These are phyloP conservation scores for Herpotrichia juniperi DNA, from an alignment of 2,329 filamentous ascomycete species.

Conservation along the genomic window DNA sequence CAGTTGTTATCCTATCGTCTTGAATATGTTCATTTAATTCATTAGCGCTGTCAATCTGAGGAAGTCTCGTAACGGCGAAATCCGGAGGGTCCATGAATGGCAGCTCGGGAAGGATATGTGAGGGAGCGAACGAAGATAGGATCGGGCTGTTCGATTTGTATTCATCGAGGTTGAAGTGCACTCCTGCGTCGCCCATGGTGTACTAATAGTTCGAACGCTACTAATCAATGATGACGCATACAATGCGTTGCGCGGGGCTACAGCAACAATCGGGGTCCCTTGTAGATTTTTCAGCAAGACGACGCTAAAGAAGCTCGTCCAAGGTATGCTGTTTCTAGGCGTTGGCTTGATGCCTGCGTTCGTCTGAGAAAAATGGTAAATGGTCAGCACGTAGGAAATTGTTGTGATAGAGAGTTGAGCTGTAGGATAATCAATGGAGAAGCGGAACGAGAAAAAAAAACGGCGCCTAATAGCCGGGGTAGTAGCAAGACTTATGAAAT, in stretches of 20 bases:
- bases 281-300: background rate
- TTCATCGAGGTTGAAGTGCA: background rate
- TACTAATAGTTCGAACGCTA: background rate
- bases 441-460: background rate
- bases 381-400: background rate
- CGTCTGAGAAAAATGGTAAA: background rate
- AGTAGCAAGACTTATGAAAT: background rate
- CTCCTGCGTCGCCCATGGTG: background rate
- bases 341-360: background rate
- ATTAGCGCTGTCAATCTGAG: conserved; percentile 1
- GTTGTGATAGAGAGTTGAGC: background rate
- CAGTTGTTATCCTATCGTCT: background rate
- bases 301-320: background rate
- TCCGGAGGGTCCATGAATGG: conserved; percentile 1
- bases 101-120: conserved; percentile 9
- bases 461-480: background rate
- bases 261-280: no score
- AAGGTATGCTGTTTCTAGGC: background rate
- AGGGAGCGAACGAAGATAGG: conserved; percentile 14
- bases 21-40: background rate
- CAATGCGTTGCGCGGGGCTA: no score
- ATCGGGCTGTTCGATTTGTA: conserved; percentile 21
- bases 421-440: background rate
- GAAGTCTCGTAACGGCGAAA: background rate
- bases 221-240: conserved; percentile 1